Conservation (phyloP, 352 stramenopile genomes). For the Phytophthora capsici region DNA sequence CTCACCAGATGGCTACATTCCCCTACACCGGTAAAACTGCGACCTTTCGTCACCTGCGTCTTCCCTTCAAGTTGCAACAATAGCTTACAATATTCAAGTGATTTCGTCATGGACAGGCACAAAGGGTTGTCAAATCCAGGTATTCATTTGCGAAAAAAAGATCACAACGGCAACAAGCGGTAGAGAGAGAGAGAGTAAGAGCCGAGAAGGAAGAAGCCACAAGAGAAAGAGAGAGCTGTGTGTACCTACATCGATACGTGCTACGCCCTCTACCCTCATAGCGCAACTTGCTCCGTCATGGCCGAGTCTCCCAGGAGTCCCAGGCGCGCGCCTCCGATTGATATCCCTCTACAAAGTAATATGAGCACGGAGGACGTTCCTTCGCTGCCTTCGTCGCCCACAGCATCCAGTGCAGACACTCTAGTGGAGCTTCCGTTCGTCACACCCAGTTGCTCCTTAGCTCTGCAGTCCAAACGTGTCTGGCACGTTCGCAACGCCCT, state of each 20-base stretch:
- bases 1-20: constrained; percentile 23
- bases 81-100: neutral
- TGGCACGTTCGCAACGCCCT: constrained; percentile 73
- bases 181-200: constrained; percentile 9
- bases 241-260: constrained; percentile 8
- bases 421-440: constrained; percentile 67
- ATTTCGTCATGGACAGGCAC: constrained; percentile 7
- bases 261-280: constrained; percentile 15
- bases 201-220: constrained; percentile 16
- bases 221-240: neutral
- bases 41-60: constrained; percentile 11
- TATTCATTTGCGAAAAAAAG: constrained; percentile 25
- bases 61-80: no score
- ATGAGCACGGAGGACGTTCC: constrained; percentile 47
- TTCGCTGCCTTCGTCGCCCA: constrained; percentile 69
- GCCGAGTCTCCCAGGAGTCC: constrained; percentile 16
- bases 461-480: constrained; percentile 77
- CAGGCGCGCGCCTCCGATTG: constrained; percentile 18
- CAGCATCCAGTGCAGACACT: constrained; percentile 46
- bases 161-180: constrained; percentile 26
- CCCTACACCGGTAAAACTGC: constrained; percentile 7
- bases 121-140: constrained; percentile 12
- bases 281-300: constrained; percentile 18
- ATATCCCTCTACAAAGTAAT: constrained; percentile 64
- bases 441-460: constrained; percentile 58